Base-by-base conservation (phyloP, 176 grass and related monocot genomes). In the Aegilops speltoides region DNA sequence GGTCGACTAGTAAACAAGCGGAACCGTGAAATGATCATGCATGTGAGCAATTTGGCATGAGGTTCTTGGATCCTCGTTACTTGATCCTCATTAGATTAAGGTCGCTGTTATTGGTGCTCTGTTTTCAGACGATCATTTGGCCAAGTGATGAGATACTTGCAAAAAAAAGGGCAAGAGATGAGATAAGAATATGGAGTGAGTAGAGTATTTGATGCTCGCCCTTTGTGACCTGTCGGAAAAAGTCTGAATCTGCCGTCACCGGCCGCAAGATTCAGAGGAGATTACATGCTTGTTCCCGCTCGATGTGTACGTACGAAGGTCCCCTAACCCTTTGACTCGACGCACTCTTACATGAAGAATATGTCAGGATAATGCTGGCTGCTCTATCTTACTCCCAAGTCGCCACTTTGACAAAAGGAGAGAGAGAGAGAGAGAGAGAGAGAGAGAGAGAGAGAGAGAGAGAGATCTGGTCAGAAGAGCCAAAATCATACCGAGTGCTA, bases 261-360 rank as follows among this genome's bases (percentile, higher is more conserved):
- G 4, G 15, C 4, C 34, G 17, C 36, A 43, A 31, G 24, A 31
- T 74, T 73, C 33, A 8, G 52, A 61, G 34, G 15, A 43, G 52
- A 56, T 66, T 32, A 45, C 40, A 64, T 3, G 16, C 57, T n/a
- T 76, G 57, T 48, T 43, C 4, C 17, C 25, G 17, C 38, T 8
- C 32, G 65, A 22, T 10, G 10, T 34, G 68, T 70, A 3, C 1
- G 37, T 40, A 40, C 20, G 34, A 67, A 77, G 63, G 79, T 61
- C 72, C 78, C 72, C 86, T 77, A 88, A 77, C 60, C 48, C 63
- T 41, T 48, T 88, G 80, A 78, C 64, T 70, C 22, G 1, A 22
- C 8, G 32, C 66, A 8, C 26, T 22, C 50, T 56, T 10, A 2
- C 6, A 41, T 7, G 11, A 43, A 16, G 50, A 29, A 29, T 20